These are phyloP conservation scores for Hemileccinum hortonii DNA, from an alignment of 1,284 basidiomycete genomes.

Conservation along the genomic window DNA sequence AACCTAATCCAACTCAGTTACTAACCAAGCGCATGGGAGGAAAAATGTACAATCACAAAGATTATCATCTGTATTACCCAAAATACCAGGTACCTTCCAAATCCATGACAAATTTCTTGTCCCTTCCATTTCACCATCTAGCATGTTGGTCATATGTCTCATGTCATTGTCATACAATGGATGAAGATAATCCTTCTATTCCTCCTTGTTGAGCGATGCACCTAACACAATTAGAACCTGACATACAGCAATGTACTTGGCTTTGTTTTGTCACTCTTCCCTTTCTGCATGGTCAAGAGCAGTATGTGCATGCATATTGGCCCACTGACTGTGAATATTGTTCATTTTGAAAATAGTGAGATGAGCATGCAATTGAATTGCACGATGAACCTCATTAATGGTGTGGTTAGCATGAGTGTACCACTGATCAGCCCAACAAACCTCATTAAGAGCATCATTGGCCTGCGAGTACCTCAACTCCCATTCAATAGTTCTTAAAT, in stretches of 20 bases:
- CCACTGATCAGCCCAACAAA: no score
- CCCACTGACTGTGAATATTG: background rate
- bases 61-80: background rate
- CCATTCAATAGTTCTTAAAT: background rate
- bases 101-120: slow-evolving; percentile 1
- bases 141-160: slow-evolving; percentile 1
- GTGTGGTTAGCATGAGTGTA: no score
- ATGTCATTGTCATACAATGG: background rate
- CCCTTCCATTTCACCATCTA: slow-evolving; percentile 1
- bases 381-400: background rate
- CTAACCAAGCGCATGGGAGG: no score
- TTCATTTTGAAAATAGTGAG: background rate
- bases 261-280: background rate
- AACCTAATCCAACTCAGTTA: background rate
- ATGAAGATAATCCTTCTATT: background rate
- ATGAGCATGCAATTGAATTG: background rate
- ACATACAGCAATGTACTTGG: background rate
- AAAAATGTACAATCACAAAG: slow-evolving; percentile 1
- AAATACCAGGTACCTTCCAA: background rate
- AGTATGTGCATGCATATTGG: background rate
- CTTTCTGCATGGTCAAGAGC: background rate
- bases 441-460: background rate
- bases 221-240: background rate
- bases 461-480: background rate
- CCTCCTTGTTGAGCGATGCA: background rate